Percentiles rank a stretch among this genome's conserved stretches.
These are phyloP conservation scores for Clonostachys byssicola DNA, from an alignment of 2,329 filamentous ascomycete genomes.

Conservation along the genomic window DNA sequence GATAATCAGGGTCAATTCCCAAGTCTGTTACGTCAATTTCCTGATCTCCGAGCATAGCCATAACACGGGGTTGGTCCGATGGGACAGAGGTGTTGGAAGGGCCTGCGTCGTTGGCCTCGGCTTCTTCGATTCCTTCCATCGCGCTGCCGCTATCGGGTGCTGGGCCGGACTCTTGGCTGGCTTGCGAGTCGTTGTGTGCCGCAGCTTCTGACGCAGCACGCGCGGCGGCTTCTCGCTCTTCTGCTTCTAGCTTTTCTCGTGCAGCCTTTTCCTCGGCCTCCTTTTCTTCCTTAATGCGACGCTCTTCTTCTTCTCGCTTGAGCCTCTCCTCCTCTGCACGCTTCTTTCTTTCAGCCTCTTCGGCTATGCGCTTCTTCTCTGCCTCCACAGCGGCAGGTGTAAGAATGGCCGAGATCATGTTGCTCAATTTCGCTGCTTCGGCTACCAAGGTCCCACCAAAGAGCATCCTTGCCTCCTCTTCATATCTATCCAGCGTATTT, in stretches of 20 bases:
- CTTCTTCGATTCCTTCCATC: constrained; percentile 73
- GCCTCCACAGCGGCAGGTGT: constrained; percentile 81
- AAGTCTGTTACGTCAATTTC: constrained; percentile 91
- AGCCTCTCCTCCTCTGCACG: constrained; percentile 55
- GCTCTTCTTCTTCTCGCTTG: constrained; percentile 62
- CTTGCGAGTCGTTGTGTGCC: constrained; percentile 13
- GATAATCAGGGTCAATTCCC: constrained; percentile 90
- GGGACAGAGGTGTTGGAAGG: background rate
- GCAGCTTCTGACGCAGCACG: constrained; percentile 58
- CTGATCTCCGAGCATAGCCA: constrained; percentile 79
- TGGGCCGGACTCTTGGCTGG: background rate
- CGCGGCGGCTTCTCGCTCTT: constrained; percentile 57
- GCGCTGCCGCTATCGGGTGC: constrained; percentile 19
- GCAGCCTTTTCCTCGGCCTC: constrained; percentile 66
- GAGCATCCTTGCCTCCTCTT: constrained; percentile 83
- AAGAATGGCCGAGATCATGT: constrained; percentile 66
- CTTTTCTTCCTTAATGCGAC: constrained; percentile 63
- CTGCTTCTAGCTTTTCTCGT: constrained; percentile 65
- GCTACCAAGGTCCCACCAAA: constrained; percentile 60
- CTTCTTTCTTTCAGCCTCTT: constrained; percentile 43
- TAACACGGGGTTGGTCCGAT: constrained; percentile 49
- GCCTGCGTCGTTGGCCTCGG: background rate
- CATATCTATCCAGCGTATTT: constrained; percentile 74
- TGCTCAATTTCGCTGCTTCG: constrained; percentile 62
- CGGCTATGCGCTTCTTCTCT: constrained; percentile 66